These are phyloP conservation scores for Aspergillaceae sp. DNA, from an alignment of 2,329 filamentous ascomycete genomes.

Conservation along the genomic window DNA sequence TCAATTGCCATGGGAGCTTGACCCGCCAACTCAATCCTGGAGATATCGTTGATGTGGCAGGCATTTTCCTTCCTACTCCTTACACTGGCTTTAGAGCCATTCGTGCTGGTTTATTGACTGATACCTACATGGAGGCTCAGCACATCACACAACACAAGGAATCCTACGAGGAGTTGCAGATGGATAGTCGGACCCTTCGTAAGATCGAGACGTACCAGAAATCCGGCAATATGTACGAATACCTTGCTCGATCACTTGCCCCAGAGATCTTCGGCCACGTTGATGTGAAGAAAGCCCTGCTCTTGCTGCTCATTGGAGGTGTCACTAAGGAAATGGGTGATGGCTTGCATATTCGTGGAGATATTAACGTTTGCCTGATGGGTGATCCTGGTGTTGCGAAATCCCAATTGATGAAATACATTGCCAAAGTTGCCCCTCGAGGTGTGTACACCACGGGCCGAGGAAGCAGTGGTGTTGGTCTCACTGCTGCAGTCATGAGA, in stretches of 20 bases:
- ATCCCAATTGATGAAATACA: slow-evolving; percentile 96
- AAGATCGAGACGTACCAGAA: slow-evolving; percentile 79
- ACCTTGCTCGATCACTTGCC: slow-evolving; percentile 89
- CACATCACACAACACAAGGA: slow-evolving; percentile 95
- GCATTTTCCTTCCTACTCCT: slow-evolving; percentile 91
- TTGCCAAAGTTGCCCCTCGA: slow-evolving; percentile 92
- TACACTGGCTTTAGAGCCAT: slow-evolving; percentile 99
- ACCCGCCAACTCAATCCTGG: slow-evolving; percentile 85
- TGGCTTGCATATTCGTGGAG: slow-evolving; percentile 96
- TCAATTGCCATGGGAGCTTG: slow-evolving; percentile 80
- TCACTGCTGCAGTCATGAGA: slow-evolving; percentile 72
- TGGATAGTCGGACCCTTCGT: slow-evolving; percentile 69
- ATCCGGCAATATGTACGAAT: slow-evolving; percentile 89
- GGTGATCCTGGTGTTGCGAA: slow-evolving; percentile 99
- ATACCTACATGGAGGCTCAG: slow-evolving; percentile 94
- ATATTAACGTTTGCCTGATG: slow-evolving; percentile 98
- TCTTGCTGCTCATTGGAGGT: slow-evolving; percentile 91
- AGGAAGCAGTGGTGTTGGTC: slow-evolving; percentile 70
- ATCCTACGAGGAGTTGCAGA: slow-evolving; percentile 83
- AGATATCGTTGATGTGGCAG: slow-evolving; percentile 86
- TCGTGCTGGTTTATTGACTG: slow-evolving; percentile 87
- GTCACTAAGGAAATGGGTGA: slow-evolving; percentile 95
- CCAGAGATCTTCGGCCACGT: slow-evolving; percentile 95
- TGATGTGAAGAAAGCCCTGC: slow-evolving; percentile 94
- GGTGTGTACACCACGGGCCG: slow-evolving; percentile 79